Percentiles rank a stretch among this genome's conserved stretches.
Conservation (phyloP, 1,284 basidiomycete genomes). For the Ustilago sp. region DNA sequence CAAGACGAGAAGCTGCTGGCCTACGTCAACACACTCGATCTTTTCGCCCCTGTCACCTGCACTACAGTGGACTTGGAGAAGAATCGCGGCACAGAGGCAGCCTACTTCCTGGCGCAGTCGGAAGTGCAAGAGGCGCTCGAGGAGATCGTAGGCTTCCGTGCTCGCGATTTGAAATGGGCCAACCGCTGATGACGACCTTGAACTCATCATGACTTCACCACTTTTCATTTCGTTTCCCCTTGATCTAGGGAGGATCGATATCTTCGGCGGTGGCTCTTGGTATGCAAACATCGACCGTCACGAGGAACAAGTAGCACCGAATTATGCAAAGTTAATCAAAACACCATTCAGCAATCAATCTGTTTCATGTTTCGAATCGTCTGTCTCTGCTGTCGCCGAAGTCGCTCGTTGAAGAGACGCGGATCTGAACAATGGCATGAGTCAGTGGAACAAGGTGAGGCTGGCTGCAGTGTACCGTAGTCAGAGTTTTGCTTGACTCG, state of each 20-base stretch:
- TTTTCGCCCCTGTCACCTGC: constrained; percentile 67
- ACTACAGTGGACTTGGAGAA: constrained; percentile 58
- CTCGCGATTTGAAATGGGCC: constrained; percentile 59
- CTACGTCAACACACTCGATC: constrained; percentile 64
- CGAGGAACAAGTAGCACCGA: neutral
- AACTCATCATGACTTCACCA: no score
- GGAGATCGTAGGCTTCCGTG: constrained; percentile 59
- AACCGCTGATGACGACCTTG: constrained; percentile 16
- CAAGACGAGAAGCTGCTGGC: constrained; percentile 65
- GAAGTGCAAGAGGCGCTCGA: constrained; percentile 59
- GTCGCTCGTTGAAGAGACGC: neutral
- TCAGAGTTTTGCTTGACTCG: neutral
- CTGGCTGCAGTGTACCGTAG: neutral
- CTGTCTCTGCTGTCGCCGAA: neutral
- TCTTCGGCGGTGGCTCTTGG: neutral
- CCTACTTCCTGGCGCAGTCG: constrained; percentile 55
- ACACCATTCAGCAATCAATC: neutral
- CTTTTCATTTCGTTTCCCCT: no score
- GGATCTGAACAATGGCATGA: neutral
- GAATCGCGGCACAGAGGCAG: constrained; percentile 57
- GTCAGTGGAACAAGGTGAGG: neutral
- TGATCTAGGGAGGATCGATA: neutral
- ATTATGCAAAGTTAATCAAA: neutral
- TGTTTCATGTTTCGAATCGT: neutral
- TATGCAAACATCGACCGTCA: neutral